Evolutionary conservation across 495 filamentous ascomycete genomes (phyloP), one percentile per base, ranked within the genome.

Genomic region (Penicillium diatomitis): DNA sequence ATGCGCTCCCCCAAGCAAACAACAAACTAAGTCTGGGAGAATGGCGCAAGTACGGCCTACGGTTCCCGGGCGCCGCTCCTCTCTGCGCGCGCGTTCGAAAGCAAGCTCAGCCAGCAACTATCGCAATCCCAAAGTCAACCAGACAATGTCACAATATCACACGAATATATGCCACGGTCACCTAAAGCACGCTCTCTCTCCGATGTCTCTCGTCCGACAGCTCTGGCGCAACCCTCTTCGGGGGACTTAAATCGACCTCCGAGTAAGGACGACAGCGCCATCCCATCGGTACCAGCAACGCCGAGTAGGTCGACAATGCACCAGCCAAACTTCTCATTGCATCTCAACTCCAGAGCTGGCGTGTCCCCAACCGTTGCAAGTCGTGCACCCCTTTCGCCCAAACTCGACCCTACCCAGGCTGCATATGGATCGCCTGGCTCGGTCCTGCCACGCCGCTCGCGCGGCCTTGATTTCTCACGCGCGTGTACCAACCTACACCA

Each of bases 401-500:
- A 92, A 57, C 78, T 91, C 37, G 89, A 95, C 58, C 75, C 85
- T 49, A 81, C 84, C 10, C 84, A 86, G 50, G 86, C 81, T 6
- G 32, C 29, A 32, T 96, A 92, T 70, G 85, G 86, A 40, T 88
- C 88, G 4, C 83, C 85, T 10, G 74, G 80, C n/a, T 92, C 87
- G 10, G 83, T 90, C 11, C 77, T 96, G 9, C 90, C 90, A 40
- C 77, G 90, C 44, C 82, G 89, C 43, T 94, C 88, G 5, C 80
- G 90, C 28, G 90, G 90, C 31, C 68, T 95, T 43, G 90, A 96
- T 61, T 95, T 92, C 66, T 87, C 90, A n/a, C 78, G 90, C 54
- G 89, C 88, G 39, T 91, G 90, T 49, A 97, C 92, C 4, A 95
- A 89, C 54, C 77, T 98, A 8, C 92, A 98, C 69, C 94, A 97